Evolutionary conservation across 2,329 filamentous ascomycete genomes (phyloP).

Genomic region (Cercospora citrullina): DNA sequence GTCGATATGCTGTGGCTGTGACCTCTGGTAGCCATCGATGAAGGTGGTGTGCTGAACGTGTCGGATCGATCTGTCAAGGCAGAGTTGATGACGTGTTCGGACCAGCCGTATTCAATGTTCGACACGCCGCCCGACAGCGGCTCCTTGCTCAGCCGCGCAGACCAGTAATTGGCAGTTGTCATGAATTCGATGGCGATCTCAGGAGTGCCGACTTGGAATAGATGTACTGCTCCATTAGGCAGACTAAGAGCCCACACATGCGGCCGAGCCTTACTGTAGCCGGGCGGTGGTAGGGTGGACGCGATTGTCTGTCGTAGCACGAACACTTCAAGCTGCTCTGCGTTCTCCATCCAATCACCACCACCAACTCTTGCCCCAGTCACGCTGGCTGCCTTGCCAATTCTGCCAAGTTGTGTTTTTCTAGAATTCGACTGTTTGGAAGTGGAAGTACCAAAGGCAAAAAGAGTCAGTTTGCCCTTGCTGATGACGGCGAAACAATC

Average conservation of each 20-base stretch:
- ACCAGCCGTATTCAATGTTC: constrained; percentile 98
- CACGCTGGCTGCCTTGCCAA: constrained; percentile 38
- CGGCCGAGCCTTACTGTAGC: constrained; percentile 85
- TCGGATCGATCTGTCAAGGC: constrained; percentile 42
- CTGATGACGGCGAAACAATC: constrained; percentile 96
- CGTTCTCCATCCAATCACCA: constrained; percentile 98
- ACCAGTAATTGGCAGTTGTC: constrained; percentile 95
- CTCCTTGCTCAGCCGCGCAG: constrained; percentile 88
- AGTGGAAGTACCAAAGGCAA: constrained; percentile 79
- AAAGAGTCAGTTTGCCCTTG: constrained; percentile 89
- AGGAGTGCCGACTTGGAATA: constrained; percentile 96
- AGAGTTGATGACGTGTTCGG: constrained; percentile 71
- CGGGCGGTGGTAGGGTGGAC: constrained; percentile 82
- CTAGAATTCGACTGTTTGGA: constrained; percentile 43
- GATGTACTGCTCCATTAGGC: constrained; percentile 87
- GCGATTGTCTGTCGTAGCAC: constrained; percentile 88
- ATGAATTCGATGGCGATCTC: constrained; percentile 96
- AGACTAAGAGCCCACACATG: constrained; percentile 93
- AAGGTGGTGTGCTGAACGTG: constrained; percentile 35
- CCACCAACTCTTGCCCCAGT: constrained; percentile 77
- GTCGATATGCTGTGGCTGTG: constrained; percentile 32
- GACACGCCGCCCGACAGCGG: constrained; percentile 89
- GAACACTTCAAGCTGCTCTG: constrained; percentile 84
- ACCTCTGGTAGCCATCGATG: constrained; percentile 32
- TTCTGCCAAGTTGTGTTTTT: constrained; percentile 41